phyloP scores from a whole-genome alignment of 2,329 filamentous ascomycete genomes.

The Trichophyton rubrum region DNA sequence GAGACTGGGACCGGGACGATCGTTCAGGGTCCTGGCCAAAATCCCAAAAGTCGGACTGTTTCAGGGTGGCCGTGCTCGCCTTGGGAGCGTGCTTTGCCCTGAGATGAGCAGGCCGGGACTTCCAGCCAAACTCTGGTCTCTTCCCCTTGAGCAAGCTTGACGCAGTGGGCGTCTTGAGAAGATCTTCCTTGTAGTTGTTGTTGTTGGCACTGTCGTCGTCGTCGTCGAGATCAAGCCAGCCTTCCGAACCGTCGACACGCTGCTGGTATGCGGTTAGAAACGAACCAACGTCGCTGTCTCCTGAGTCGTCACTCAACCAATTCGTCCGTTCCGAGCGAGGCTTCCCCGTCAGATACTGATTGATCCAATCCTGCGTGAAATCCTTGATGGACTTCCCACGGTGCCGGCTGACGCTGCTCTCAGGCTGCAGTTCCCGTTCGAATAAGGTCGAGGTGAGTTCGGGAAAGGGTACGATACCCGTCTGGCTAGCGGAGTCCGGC shows the following conservation, averaged over 20 bases:
- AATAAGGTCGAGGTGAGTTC: constrained; percentile 16
- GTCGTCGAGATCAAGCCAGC: constrained; percentile 33
- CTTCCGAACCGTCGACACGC: constrained; percentile 31
- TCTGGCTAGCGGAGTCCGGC: not conserved
- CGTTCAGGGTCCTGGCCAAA: constrained; percentile 27
- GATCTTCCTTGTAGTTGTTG: constrained; percentile 22
- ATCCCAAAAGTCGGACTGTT: constrained; percentile 35
- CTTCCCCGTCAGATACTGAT: constrained; percentile 64
- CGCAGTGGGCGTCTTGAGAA: constrained; percentile 28
- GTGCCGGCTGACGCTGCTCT: constrained; percentile 14
- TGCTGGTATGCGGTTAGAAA: constrained; percentile 32
- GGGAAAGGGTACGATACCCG: constrained; percentile 7
- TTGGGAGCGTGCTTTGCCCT: constrained; percentile 25
- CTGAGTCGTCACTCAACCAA: constrained; percentile 71
- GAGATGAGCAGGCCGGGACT: constrained; percentile 14
- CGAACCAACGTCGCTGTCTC: constrained; percentile 62
- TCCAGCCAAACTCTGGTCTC: constrained; percentile 13
- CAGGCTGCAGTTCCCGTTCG: constrained; percentile 16
- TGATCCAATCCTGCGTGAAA: constrained; percentile 75
- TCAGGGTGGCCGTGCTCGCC: constrained; percentile 31
- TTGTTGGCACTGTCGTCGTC: too few species aligned
- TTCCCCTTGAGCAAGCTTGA: constrained; percentile 8
- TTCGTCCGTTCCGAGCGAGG: constrained; percentile 58
- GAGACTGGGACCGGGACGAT: constrained; percentile 27
- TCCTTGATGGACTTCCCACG: constrained; percentile 35